Base-by-base conservation (phyloP, 2,329 filamentous ascomycete genomes). In the Sordariomycetes sp. region DNA sequence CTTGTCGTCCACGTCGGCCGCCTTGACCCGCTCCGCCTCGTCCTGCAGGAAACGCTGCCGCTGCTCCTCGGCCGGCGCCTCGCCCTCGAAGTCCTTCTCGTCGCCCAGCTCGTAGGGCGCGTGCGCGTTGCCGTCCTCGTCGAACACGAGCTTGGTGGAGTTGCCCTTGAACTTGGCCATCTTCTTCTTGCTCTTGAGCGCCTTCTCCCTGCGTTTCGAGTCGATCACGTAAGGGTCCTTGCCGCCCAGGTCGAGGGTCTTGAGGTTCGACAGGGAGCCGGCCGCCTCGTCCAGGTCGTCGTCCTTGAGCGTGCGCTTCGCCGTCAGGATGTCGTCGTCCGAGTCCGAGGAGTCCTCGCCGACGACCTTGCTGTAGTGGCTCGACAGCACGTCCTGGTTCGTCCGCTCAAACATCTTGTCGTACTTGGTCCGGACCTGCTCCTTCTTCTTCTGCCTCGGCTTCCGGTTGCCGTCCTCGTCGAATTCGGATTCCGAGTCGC, bases 391-490 rank as follows among this genome's bases (percentile, higher is more conserved):
- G 52, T 95, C 88, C 59, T 96, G 90, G 59, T 98, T 98, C 47
- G 82, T 84, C 40, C 92, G 74, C 64, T 95, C 90, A 58, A 96
- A 95, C 92, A 98, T 96, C 46, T 86, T 82, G 58, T 98, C 87
- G 55, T 94, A 93, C 58, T 94, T 96, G 21, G 93, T 98, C 41
- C 87, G 76, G 14, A 94, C 85, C 46, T 79, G 74, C 9, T 70
- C 66, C 61, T 84, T 80, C 59, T 79, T 77, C 54, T 74, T 77
- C 40, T 66, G 61, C 44, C 66, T 64, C 37, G 63, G 64, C 48
- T 70, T 69, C 21, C 54, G 48, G 25, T 59, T 62, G 18, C 49
- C 53, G 29, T 58, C 61, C n/a, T 75, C 68, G 35, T 75, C 75
- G 32, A 58, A 61, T 10, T 74, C 71, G 3, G 60, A 62, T 21